A percentile compares a stretch with the other conserved stretches of the same genome.
Evolutionary conservation across 495 filamentous ascomycete species (phyloP).

Genomic region (Aspergillus baeticus): DNA sequence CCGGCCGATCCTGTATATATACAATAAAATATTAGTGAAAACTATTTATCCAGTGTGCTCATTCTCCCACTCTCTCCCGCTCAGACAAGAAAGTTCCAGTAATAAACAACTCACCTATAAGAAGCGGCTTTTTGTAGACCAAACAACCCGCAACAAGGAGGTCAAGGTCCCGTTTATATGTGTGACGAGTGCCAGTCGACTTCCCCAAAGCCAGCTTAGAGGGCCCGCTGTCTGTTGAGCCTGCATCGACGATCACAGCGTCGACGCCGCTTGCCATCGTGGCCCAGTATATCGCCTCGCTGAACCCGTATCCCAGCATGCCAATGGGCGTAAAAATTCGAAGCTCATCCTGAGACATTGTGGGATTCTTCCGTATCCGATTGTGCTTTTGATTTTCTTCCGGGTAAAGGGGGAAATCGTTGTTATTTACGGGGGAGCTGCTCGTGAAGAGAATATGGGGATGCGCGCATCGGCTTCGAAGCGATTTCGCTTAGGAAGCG

Average conservation of each 20-base stretch:
- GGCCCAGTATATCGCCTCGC: not conserved
- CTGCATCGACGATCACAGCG: not conserved
- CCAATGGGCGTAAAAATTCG: not conserved
- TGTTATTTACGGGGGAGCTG: too few species aligned
- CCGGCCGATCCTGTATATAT: constrained; percentile 36
- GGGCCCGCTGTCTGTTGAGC: not conserved
- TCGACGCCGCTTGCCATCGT: not conserved
- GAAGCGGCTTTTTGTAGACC: not conserved
- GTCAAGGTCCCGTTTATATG: not conserved
- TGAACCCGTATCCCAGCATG: not conserved
- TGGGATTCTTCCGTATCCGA: not conserved
- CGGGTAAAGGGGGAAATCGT: too few species aligned
- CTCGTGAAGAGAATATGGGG: too few species aligned
- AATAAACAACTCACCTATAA: not conserved
- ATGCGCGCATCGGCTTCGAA: not conserved
- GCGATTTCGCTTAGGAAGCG: not conserved
- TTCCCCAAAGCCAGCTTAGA: not conserved
- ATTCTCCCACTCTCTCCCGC: too few species aligned
- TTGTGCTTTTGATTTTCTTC: too few species aligned
- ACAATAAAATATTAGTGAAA: not conserved
- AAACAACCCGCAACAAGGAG: not conserved
- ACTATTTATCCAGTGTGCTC: too few species aligned
- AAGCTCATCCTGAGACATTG: not conserved
- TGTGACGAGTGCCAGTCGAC: not conserved
- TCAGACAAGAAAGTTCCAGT: too few species aligned